These are phyloP conservation scores for Cyanophora paradoxa DNA, from an alignment of 78 protist genomes.

Conservation along the genomic window DNA sequence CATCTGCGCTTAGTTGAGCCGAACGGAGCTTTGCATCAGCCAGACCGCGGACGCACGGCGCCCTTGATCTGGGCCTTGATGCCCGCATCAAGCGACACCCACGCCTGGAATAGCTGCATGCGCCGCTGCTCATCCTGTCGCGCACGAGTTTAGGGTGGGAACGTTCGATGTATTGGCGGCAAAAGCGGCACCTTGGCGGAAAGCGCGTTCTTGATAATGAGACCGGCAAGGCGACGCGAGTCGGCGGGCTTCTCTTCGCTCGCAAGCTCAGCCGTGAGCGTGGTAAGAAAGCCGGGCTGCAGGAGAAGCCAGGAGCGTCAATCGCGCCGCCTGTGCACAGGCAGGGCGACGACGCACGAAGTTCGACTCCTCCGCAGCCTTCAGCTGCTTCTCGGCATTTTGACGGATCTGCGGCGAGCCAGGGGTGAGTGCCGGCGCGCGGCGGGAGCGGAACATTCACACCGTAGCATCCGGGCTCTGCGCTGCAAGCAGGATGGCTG, in stretches of 20 bases:
- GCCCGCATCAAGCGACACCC: slow-evolving; percentile 21
- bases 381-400: slow-evolving; percentile 6
- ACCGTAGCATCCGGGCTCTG: not conserved
- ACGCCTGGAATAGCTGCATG: not conserved
- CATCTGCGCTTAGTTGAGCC: not conserved
- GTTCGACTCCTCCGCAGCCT: not conserved
- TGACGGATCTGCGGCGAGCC: too few relatives aligned
- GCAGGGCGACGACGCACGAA: not conserved
- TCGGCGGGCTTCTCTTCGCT: slow-evolving; percentile 1
- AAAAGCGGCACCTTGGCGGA: not conserved
- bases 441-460: too few relatives aligned
- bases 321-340: not conserved
- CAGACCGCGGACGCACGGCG: not conserved
- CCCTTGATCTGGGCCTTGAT: slow-evolving; percentile 5
- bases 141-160: not conserved
- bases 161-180: too few relatives aligned
- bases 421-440: too few relatives aligned
- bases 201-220: slow-evolving; percentile 37
- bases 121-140: not conserved
- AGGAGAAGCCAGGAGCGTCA: not conserved
- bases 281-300: not conserved
- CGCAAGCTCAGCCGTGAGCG: slow-evolving; percentile 16
- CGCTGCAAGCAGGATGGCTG: slow-evolving; percentile 6
- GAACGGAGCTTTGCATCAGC: not conserved
- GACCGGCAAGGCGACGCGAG: slow-evolving; percentile 32